Base-by-base conservation (phyloP, 805 yeast species). In the Candida tibetensis region DNA sequence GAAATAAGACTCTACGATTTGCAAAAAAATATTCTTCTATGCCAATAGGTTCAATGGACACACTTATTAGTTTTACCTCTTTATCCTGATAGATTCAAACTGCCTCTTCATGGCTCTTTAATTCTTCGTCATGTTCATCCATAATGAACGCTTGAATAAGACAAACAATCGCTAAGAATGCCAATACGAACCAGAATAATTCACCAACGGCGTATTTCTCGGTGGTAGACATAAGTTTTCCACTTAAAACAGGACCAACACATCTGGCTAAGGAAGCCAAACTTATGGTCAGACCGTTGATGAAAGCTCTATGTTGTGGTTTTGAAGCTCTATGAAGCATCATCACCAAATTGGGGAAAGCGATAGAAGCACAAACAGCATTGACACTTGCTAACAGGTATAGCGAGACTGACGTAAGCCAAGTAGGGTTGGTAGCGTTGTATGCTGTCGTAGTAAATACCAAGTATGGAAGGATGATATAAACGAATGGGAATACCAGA, bases 201-300 rank as follows among this genome's bases (percentile, higher is more conserved):
- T 58, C 55, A 2, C 58, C 64, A 14, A 52, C 36, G 4, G 51
- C 44, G 9, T 48, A 40, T 9, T 41, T 40, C 36, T 64, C 66
- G 16, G 52, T 53, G 18, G 46, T 49, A 2, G 69, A 52, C 44
- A 66, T 64, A 19, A 67, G 41, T 18, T 49, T 60, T 4, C 85
- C 85, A 80, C 82, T 78, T 1, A 63, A 22, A 5, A 78, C 52
- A 0, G 85, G 86, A 3, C 79, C 85, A 1, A 72, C 31, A 37
- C 74, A 78, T 46, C 85, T 59, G 1, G 84, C 81, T 25, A 74
- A 55, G 1, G 85, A 71, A 14, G 74, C 58, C 27, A 72, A 64
- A 28, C 79, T 71, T 53, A 79, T 69, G 3, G 80, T 66, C 13
- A 77, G 67, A 10, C 82, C 81, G 51, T 81, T 81, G 39, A 81